Conservation (phyloP, 177 flowering plant genomes). For the Vitis hybrid region DNA sequence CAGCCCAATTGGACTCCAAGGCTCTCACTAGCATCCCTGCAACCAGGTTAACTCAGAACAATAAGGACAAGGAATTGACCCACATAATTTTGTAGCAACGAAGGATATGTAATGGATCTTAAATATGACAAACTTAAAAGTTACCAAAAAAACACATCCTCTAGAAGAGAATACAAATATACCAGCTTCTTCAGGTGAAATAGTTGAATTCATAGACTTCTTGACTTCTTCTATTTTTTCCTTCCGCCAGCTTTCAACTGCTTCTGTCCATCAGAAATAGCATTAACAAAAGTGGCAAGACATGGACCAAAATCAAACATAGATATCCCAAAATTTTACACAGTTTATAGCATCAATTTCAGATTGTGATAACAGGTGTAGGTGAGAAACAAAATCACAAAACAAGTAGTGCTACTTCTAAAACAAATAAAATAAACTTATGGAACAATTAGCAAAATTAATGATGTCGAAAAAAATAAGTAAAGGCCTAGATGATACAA, state of each 20-base stretch:
- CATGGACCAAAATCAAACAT: neutral
- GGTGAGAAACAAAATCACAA: too few relatives aligned
- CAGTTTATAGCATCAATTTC: neutral
- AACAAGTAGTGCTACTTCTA: too few relatives aligned
- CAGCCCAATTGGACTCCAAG: slow-evolving; percentile 65
- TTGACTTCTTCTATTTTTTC: slow-evolving; percentile 64
- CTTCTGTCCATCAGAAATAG: slow-evolving; percentile 51
- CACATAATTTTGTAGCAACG: neutral
- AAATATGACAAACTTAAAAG: neutral
- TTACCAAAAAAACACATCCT: neutral
- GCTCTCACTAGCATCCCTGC: slow-evolving; percentile 61
- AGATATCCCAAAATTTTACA: neutral
- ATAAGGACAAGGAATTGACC: slow-evolving; percentile 2
- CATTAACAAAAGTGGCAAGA: slow-evolving; percentile 5
- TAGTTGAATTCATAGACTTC: slow-evolving; percentile 33
- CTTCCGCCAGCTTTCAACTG: slow-evolving; percentile 81
- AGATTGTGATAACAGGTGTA: too few relatives aligned
- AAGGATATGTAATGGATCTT: neutral
- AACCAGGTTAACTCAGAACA: slow-evolving; percentile 9
- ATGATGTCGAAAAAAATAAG: too few relatives aligned
- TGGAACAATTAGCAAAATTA: too few relatives aligned
- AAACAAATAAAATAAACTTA: too few relatives aligned
- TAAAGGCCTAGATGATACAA: too few relatives aligned
- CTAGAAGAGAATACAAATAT: slow-evolving; percentile 4
- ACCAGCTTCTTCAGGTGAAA: slow-evolving; percentile 63